Evolutionary conservation across 2,329 filamentous ascomycete species (phyloP), one percentile per base, ranked within the genome.

Genomic region (Fusarium zealandicum): DNA sequence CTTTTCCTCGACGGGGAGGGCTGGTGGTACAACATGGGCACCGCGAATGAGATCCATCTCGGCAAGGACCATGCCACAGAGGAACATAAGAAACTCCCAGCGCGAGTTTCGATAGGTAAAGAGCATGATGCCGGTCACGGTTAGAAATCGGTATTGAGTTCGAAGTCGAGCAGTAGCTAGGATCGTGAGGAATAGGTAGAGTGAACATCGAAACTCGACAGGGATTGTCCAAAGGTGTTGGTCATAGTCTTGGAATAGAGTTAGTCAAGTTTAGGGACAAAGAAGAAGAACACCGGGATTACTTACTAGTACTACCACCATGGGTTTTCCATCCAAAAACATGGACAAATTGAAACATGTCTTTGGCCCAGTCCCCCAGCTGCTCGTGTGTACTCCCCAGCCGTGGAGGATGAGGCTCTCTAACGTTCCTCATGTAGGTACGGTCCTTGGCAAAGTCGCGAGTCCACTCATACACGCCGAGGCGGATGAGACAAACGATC

Each of bases 201-300:
- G 78, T 3, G 82, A 84, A 67, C 80, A 82, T 54, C 80, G 76
- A 64, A 83, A 85, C 67, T 87, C 84, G 39, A 85, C 78, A 3
- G 84, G 83, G 36, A 87, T 86, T 5, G 84, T 86, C 84, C 84
- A 87, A 18, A 86, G 70, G 57, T 87, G 84, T 20, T 82, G 76
- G 63, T 86, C 82, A 63, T 85, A 83, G 17, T 69, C 75, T 69
- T 45, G 7, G 25, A 20, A 22, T 14, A 37, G 22, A 7, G 36
- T 48, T 36, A 47, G 39, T 13, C 8, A n/a, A 13, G 5, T 10
- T 9, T 25, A 3, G 7, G 20, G 20, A 20, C 6, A 20, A 20
- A 6, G 20, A 20, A 1, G 3, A 22, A 8, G 16, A 30, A 14
- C 8, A 25, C 9, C 8, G 22, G 3, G 22, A 8, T 25, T 12